Evolutionary conservation across 2,329 filamentous ascomycete species (phyloP).

Genomic region (Triangularia setosa): DNA sequence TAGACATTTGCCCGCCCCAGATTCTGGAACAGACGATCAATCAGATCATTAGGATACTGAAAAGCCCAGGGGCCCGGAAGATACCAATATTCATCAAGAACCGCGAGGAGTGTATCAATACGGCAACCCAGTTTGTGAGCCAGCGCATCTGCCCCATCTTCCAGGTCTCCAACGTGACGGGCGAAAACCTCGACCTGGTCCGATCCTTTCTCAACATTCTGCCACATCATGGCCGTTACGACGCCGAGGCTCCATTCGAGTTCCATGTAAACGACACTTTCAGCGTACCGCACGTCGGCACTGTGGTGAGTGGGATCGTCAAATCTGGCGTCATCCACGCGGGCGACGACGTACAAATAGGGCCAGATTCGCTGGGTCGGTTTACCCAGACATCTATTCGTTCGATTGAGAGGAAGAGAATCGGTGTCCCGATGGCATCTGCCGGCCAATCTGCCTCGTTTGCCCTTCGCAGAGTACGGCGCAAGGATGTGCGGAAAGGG

Average conservation of each 20-base stretch:
- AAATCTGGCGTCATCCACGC: constrained; percentile 83
- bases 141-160: constrained; percentile 96
- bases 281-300: constrained; percentile 94
- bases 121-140: constrained; percentile 91
- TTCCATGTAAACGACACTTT: constrained; percentile 97
- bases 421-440: constrained; percentile 79
- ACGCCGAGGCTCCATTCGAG: constrained; percentile 82
- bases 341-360: constrained; percentile 84
- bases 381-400: constrained; percentile 84
- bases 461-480: constrained; percentile 77
- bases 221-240: constrained; percentile 90
- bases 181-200: constrained; percentile 83
- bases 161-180: constrained; percentile 96
- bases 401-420: constrained; percentile 91
- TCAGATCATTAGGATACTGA: constrained; percentile 88
- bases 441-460: constrained; percentile 93
- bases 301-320: constrained; percentile 90
- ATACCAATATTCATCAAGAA: constrained; percentile 95
- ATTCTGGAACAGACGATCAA: constrained; percentile 91
- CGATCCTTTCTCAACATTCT: constrained; percentile 92
- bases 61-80: constrained; percentile 88
- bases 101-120: constrained; percentile 88
- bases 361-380: constrained; percentile 84
- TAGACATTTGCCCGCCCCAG: constrained; percentile 94
- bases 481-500: constrained; percentile 93